phyloP scores from a whole-genome alignment of 2,329 filamentous ascomycete genomes.

The Cadophora sp. region DNA sequence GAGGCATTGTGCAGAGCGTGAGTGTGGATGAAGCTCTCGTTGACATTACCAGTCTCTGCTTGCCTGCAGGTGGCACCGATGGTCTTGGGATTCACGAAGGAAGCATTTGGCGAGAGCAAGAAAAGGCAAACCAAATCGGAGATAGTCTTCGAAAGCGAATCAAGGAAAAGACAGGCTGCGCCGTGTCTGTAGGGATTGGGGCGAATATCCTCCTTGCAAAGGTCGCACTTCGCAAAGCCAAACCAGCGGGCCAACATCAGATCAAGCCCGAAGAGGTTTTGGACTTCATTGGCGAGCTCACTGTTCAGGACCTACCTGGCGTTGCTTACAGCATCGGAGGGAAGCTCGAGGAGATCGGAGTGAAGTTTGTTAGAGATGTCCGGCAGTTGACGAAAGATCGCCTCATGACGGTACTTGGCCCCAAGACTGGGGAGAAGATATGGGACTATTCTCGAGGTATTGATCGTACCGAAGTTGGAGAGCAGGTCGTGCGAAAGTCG shows the following conservation, averaged over 20 bases:
- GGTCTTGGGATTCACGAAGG: conserved; percentile 70
- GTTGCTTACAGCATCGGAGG: conserved; percentile 90
- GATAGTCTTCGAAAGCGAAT: conserved; percentile 70
- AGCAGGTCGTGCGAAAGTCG: conserved; percentile 86
- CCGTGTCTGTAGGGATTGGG: conserved; percentile 92
- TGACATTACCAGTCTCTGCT: conserved; percentile 77
- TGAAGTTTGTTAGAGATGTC: conserved; percentile 84
- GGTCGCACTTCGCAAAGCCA: conserved; percentile 87
- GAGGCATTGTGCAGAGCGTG: conserved; percentile 90
- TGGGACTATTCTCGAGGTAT: conserved; percentile 92
- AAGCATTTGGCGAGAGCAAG: conserved; percentile 78
- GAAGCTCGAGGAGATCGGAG: conserved; percentile 86
- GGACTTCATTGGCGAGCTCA: conserved; percentile 76
- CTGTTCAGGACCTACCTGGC: conserved; percentile 83
- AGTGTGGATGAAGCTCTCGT: conserved; percentile 95
- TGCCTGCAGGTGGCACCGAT: conserved; percentile 69
- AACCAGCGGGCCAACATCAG: conserved; percentile 92
- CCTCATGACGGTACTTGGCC: conserved; percentile 76
- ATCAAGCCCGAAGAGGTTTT: conserved; percentile 82
- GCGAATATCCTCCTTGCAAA: conserved; percentile 91
- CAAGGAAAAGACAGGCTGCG: conserved; percentile 78
- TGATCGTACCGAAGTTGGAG: conserved; percentile 84
- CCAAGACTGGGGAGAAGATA: conserved; percentile 90
- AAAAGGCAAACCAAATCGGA: conserved; percentile 76
- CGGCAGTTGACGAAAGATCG: conserved; percentile 78